Percentiles rank a stretch among this genome's conserved stretches.
phyloP scores from a whole-genome alignment of 495 filamentous ascomycete species.

The Aspergillus sclerotiicarbonarius region DNA sequence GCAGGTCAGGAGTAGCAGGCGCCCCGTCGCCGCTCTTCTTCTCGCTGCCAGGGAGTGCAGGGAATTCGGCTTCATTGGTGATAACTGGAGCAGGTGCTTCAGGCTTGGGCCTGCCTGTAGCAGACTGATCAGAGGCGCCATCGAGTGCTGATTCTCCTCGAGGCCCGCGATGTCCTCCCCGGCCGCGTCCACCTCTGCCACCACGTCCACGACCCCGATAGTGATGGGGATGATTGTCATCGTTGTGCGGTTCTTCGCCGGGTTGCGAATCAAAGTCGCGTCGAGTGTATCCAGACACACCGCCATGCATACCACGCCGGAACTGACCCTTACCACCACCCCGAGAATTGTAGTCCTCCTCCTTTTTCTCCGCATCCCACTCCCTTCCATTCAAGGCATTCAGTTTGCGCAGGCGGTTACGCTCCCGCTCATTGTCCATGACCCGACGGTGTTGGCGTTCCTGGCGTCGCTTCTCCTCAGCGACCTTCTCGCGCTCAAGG shows the following conservation, averaged over 20 bases:
- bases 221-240: conserved; percentile 2
- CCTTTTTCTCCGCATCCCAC: conserved; percentile 74
- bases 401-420: conserved; percentile 69
- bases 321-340: conserved; percentile 43
- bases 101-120: conserved; percentile 17
- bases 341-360: conserved; percentile 54
- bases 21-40: conserved; percentile 22
- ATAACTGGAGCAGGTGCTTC: conserved; percentile 23
- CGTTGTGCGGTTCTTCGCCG: conserved; percentile 17
- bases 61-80: conserved; percentile 41
- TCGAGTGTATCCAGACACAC: conserved; percentile 44
- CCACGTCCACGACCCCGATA: conserved; percentile 29
- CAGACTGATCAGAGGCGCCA: conserved; percentile 18
- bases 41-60: conserved; percentile 36
- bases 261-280: conserved; percentile 29
- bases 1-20: conserved; percentile 7
- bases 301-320: conserved; percentile 60
- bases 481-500: conserved; percentile 61
- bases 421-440: conserved; percentile 70
- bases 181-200: conserved; percentile 32
- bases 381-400: conserved; percentile 63
- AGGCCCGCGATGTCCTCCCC: conserved; percentile 32
- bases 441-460: conserved; percentile 56
- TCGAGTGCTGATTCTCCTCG: conserved; percentile 21
- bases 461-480: conserved; percentile 50